Evolutionary conservation across 2,329 filamentous ascomycete species (phyloP).

Genomic region (Penicillium verrucosum): DNA sequence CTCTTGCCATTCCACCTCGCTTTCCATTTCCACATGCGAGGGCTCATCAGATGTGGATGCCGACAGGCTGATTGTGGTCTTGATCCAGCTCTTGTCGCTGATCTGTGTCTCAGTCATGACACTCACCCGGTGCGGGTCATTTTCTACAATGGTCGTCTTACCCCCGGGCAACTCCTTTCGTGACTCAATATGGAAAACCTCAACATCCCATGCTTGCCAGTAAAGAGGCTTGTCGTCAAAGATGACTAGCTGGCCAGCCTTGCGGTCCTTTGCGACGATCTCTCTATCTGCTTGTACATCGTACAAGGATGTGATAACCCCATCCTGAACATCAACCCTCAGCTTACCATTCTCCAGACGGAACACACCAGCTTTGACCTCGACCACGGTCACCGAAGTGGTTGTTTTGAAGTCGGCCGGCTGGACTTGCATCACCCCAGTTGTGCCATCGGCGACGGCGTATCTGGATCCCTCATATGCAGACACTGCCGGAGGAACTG

Average conservation of each 20-base stretch:
- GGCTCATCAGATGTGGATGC: slow-evolving; percentile 63
- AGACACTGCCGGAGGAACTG: slow-evolving; percentile 49
- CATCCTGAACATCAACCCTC: slow-evolving; percentile 67
- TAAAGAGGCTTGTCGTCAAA: slow-evolving; percentile 97
- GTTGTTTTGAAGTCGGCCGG: slow-evolving; percentile 22
- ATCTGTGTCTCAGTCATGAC: slow-evolving; percentile 82
- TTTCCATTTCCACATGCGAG: slow-evolving; percentile 72
- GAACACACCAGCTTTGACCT: slow-evolving; percentile 62
- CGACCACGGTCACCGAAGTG: slow-evolving; percentile 47
- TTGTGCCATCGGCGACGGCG: slow-evolving; percentile 47
- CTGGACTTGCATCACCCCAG: slow-evolving; percentile 43
- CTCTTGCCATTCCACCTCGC: slow-evolving; percentile 95
- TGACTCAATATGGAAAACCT: slow-evolving; percentile 90
- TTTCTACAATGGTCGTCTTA: slow-evolving; percentile 68
- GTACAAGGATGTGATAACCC: slow-evolving; percentile 78
- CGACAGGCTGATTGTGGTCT: slow-evolving; percentile 76
- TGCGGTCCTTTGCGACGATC: slow-evolving; percentile 66
- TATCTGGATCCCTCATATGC: slow-evolving; percentile 32
- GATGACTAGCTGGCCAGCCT: slow-evolving; percentile 87
- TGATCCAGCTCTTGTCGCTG: slow-evolving; percentile 80
- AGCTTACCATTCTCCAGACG: slow-evolving; percentile 76
- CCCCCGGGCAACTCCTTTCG: slow-evolving; percentile 69
- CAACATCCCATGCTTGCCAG: slow-evolving; percentile 98
- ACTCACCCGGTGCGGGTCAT: slow-evolving; percentile 71
- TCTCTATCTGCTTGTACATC: slow-evolving; percentile 73